Base-by-base conservation (phyloP, 2,329 filamentous ascomycete species). In the Penicillium sp. region DNA sequence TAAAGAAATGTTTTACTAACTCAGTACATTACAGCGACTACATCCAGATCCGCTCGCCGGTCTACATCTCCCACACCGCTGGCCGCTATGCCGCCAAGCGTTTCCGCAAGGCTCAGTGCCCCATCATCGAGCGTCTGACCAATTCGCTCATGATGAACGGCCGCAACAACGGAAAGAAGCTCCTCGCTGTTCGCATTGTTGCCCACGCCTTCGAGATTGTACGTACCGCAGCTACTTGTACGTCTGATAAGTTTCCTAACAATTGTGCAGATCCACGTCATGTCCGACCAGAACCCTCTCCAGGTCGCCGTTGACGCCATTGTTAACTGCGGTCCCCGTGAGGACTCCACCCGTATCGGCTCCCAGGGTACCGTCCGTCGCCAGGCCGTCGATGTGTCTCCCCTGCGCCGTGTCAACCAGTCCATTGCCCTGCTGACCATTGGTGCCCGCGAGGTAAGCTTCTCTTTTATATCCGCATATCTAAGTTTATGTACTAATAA, bases 111-210 rank as follows among this genome's bases (percentile, higher is more conserved):
- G 92, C 93, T 71, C 93, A 96, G 82, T 98, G 92, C 86, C 92
- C 92, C 66, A 96, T 98, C 83, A 95, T 98, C 70, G 92, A 98
- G 85, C 90, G 92, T 72, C 84, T 98, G 64, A 98, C 92, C 80
- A 98, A 98, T 85, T 96, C 92, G 46, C 84, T 98, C 71, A 98
- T 98, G 93, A 96, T 96, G 90, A 95, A 98, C 84, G 92, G 92
- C 75, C 92, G 92, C 76, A 98, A 98, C 86, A 98, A 95, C 85
- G 92, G 92, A 75, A 98, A 98, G 85, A 98, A 98, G 87, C 83
- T 96, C 69, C 95, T 94, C 89, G 93, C 92, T 69, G 90, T 96
- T 72, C 88, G 92, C 75, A 98, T 98, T 62, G 89, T 98, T 65
- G 89, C 89, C 61, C 92, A 98, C 80, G 75, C 90, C 64, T 98